phyloP scores from a whole-genome alignment of 352 stramenopile genomes.

The Aphanomyces stellatus region DNA sequence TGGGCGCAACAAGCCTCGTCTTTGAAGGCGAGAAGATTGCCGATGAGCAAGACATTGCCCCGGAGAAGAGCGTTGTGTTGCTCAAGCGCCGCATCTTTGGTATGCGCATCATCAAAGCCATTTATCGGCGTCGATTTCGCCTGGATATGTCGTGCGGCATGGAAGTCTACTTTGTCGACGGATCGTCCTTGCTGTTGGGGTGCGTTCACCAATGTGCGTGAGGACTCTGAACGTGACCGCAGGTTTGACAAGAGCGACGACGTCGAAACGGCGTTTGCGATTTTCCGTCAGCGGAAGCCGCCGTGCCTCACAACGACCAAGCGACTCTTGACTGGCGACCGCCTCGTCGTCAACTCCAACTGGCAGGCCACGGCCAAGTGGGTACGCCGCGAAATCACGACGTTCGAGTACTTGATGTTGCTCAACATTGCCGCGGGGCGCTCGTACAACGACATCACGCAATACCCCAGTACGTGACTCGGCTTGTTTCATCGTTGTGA shows the following conservation, averaged over 20 bases:
- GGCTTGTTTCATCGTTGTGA: background rate
- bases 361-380: constrained; percentile 72
- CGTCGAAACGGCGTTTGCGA: constrained; percentile 70
- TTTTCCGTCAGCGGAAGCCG: constrained; percentile 66
- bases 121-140: constrained; percentile 66
- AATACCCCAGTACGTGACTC: constrained; percentile 79
- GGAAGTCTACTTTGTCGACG: constrained; percentile 82
- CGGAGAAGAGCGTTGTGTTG: constrained; percentile 35
- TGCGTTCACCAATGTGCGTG: background rate
- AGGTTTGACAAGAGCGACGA: constrained; percentile 49
- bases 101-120: constrained; percentile 68
- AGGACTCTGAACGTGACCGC: background rate
- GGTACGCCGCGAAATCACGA: constrained; percentile 77
- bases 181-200: constrained; percentile 68
- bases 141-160: constrained; percentile 62
- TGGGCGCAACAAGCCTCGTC: constrained; percentile 60
- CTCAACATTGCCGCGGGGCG: constrained; percentile 93
- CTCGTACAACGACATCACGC: constrained; percentile 96
- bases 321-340: constrained; percentile 52
- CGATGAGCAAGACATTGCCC: constrained; percentile 30
- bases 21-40: constrained; percentile 69
- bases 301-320: constrained; percentile 71
- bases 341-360: constrained; percentile 71
- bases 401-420: constrained; percentile 96
- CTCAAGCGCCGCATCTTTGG: constrained; percentile 68